Evolutionary conservation across 202 grass and related monocot genomes (phyloP), one percentile per base, ranked within the genome.

Genomic region (Eragrostis tef): DNA sequence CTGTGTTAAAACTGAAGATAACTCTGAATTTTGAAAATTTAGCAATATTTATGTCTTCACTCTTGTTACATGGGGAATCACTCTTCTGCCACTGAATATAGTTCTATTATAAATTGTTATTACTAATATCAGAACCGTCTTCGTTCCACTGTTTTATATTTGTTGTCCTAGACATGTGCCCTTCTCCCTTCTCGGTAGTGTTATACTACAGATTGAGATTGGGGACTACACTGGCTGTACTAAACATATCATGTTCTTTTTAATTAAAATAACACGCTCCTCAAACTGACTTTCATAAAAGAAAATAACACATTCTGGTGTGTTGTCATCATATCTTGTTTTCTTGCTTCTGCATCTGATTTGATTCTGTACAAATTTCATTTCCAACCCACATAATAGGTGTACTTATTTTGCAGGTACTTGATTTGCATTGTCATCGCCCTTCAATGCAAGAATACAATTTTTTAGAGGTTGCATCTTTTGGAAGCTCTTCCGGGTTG

Each of bases 361-460:
- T 0, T 65, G 22, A n/a, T 44, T 77, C 1, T 71, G 1, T 66
- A 59, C 57, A 36, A 80, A 19, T 75, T 24, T 64, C 21, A 14
- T 77, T 21, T 66, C 7, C 0, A 49, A 43, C 54, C 68, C 65
- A 78, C 24, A 11, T 36, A 12, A 7, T 11, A 46, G 53, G 7
- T 43, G 4, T 49, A 11, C 21, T 80, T 79, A 8, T 82, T 79
- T 80, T 87, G 73, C 83, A 94, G 92, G 89, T 77, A 94, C 84
- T 79, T 87, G 52, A 87, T 68, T n/a, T 20, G 42, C 16, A 9
- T 19, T 24, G 39, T 41, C 4, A 19, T 21, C 43, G 57, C 54
- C 77, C 48, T 73, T 80, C 11, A 47, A 58, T 67, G 71, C 54
- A 84, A 79, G 80, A 70, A 61, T n/a, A 60, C 58, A 73, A 17